Percentiles rank a stretch among this genome's conserved stretches.
Evolutionary conservation across 2,329 filamentous ascomycete genomes (phyloP).

Genomic region (Fusarium cicatricum): DNA sequence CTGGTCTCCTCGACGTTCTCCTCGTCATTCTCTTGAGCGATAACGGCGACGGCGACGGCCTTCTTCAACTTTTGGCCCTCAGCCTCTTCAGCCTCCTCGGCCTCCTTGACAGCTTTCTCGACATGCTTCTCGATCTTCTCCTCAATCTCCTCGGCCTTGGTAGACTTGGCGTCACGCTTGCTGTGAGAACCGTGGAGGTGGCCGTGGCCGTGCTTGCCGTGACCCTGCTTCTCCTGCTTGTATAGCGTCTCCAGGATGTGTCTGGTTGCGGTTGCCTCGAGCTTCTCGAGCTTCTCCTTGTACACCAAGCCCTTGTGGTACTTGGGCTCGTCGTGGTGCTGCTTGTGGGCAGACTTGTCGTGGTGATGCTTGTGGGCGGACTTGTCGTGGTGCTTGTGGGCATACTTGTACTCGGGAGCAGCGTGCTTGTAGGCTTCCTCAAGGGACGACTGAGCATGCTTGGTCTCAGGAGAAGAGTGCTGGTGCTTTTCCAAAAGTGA

Average conservation of each 20-base stretch:
- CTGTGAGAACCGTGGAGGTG: too few species aligned
- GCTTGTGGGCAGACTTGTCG: background rate
- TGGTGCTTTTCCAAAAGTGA: background rate
- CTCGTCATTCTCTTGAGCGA: too few species aligned
- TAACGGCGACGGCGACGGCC: too few species aligned
- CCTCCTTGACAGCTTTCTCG: slow-evolving; percentile 4
- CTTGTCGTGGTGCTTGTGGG: background rate
- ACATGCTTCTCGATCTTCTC: slow-evolving; percentile 17
- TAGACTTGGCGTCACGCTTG: slow-evolving; percentile 7
- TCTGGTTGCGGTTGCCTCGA: slow-evolving; percentile 1
- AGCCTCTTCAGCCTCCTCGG: slow-evolving; percentile 8
- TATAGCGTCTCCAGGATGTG: slow-evolving; percentile 9
- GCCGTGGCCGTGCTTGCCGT: background rate
- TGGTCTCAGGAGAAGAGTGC: background rate
- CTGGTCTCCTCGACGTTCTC: slow-evolving; percentile 11
- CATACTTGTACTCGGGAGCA: background rate
- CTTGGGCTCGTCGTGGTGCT: background rate
- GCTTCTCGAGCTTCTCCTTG: slow-evolving; percentile 9
- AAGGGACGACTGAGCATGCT: background rate
- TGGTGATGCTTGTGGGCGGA: background rate
- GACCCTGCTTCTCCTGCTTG: background rate
- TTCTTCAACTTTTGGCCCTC: slow-evolving; percentile 18
- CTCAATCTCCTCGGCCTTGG: background rate
- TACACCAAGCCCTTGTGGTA: background rate
- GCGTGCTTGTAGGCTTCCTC: background rate